These are phyloP conservation scores for Penicillium paxilli DNA, from an alignment of 495 filamentous ascomycete genomes.

Conservation along the genomic window DNA sequence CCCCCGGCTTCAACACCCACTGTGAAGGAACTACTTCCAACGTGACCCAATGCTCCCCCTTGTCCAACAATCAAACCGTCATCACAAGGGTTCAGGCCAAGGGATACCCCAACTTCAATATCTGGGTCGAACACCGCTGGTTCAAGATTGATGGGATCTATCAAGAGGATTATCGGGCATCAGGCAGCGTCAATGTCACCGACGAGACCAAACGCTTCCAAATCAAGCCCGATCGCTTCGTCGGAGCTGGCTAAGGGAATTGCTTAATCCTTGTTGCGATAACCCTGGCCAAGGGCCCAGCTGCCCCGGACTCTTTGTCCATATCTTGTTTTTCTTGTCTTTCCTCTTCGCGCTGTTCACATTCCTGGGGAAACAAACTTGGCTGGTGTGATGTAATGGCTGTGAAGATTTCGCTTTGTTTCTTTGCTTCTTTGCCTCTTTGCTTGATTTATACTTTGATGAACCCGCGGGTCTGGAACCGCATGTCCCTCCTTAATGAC, in stretches of 20 bases:
- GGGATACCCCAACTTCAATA: constrained; percentile 30
- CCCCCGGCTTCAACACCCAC: constrained; percentile 42
- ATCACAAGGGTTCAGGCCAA: constrained; percentile 24
- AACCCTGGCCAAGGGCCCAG: not conserved
- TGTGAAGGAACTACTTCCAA: constrained; percentile 35
- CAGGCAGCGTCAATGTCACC: constrained; percentile 16
- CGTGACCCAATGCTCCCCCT: constrained; percentile 27
- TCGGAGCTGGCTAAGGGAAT: constrained; percentile 18
- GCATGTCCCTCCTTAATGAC: constrained; percentile 3
- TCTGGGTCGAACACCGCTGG: constrained; percentile 39
- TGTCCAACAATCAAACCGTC: constrained; percentile 27
- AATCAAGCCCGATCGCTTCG: constrained; percentile 17
- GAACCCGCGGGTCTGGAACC: not conserved
- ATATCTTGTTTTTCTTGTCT: too few relatives aligned
- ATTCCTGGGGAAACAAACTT: not conserved
- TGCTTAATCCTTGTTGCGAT: not conserved
- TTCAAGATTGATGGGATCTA: constrained; percentile 10
- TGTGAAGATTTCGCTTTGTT: not conserved
- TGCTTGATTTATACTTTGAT: too few relatives aligned
- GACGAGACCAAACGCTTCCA: constrained; percentile 6
- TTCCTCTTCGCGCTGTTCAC: not conserved
- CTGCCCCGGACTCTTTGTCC: not conserved
- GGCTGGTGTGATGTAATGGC: not conserved
- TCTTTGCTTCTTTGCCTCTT: not conserved
- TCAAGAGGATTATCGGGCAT: constrained; percentile 16